These are phyloP conservation scores for Neurospora hispaniola DNA, from an alignment of 495 filamentous ascomycete species.

Conservation along the genomic window DNA sequence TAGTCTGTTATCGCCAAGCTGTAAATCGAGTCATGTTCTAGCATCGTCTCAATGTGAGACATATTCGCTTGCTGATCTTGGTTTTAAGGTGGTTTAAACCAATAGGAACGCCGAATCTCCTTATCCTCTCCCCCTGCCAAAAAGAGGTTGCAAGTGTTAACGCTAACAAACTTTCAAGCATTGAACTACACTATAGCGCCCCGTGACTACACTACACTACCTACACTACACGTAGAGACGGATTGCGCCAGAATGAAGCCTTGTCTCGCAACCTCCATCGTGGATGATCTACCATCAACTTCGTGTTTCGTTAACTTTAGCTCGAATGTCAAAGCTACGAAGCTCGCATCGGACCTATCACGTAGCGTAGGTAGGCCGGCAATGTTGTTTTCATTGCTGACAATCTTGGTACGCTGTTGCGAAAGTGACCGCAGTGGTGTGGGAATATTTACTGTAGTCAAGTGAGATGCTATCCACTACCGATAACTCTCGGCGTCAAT, in stretches of 20 bases:
- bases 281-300: neutral
- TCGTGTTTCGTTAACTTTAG: neutral
- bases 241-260: neutral
- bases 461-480: neutral
- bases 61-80: too few species aligned
- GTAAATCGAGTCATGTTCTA: too few species aligned
- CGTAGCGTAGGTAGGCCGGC: neutral
- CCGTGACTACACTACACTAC: too few species aligned
- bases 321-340: neutral
- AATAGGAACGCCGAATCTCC: too few species aligned
- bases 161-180: too few species aligned
- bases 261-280: neutral
- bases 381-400: neutral
- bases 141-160: too few species aligned
- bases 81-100: too few species aligned
- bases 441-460: neutral
- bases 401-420: neutral
- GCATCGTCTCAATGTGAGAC: too few species aligned
- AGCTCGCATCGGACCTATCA: neutral
- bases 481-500: neutral
- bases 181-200: too few species aligned
- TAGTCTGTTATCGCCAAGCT: too few species aligned
- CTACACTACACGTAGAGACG: neutral
- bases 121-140: too few species aligned
- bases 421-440: neutral